Conservation (phyloP, 345 rosid genomes). For the Firmiana major region DNA sequence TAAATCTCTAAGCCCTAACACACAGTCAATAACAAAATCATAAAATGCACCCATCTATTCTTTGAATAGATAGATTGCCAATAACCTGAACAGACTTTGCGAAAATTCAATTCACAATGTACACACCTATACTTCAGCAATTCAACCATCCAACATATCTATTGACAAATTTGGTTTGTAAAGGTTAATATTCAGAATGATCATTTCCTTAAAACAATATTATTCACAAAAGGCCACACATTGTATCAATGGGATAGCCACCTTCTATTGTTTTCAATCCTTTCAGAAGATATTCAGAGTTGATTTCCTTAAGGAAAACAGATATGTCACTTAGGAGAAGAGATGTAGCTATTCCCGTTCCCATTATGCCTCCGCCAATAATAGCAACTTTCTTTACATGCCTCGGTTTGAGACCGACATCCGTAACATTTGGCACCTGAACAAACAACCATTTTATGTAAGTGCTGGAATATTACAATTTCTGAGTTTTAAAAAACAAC, state of each 20-base stretch:
- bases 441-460: constrained; percentile 16
- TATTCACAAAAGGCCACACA: not conserved
- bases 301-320: constrained; percentile 86
- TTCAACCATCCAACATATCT: not conserved
- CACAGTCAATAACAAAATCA: not conserved
- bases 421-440: constrained; percentile 89
- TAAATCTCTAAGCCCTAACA: not conserved
- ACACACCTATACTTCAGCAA: not conserved
- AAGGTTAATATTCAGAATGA: not conserved
- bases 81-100: not conserved
- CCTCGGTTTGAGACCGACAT: constrained; percentile 78
- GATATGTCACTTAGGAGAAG: constrained; percentile 53
- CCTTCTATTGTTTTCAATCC: constrained; percentile 83
- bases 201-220: not conserved
- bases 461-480: not conserved
- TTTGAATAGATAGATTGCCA: not conserved
- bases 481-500: constrained; percentile 5
- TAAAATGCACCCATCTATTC: not conserved
- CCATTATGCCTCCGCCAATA: constrained; percentile 98
- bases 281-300: constrained; percentile 72
- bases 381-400: constrained; percentile 78
- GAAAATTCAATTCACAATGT: not conserved
- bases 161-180: not conserved
- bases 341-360: constrained; percentile 90
- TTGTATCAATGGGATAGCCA: constrained; percentile 19